Evolutionary conservation across 2,329 filamentous ascomycete species (phyloP).

Genomic region (Trichoderma sp.): DNA sequence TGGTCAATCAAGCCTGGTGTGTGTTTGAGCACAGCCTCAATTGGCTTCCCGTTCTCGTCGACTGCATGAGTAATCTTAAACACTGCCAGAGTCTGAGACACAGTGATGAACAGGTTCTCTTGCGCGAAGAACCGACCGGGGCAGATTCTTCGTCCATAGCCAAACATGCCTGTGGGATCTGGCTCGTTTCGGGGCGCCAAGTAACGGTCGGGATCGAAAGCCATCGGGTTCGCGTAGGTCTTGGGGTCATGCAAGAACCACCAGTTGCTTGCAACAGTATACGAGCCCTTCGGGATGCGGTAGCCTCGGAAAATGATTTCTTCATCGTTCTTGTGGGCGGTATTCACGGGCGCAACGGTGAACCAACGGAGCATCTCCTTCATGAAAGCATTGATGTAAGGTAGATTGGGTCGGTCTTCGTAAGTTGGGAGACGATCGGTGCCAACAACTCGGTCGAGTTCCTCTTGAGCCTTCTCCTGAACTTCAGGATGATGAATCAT

Average conservation of each 20-base stretch:
- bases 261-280: background rate
- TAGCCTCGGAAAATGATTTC: constrained; percentile 1
- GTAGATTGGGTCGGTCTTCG: constrained; percentile 19
- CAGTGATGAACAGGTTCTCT: constrained; percentile 30
- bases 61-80: constrained; percentile 40
- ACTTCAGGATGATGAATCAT: background rate
- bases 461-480: background rate
- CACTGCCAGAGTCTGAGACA: constrained; percentile 43
- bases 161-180: constrained; percentile 27
- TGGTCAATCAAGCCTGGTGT: constrained; percentile 24
- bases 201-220: constrained; percentile 7
- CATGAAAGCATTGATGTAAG: constrained; percentile 24
- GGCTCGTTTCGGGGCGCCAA: constrained; percentile 4
- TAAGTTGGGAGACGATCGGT: background rate
- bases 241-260: background rate
- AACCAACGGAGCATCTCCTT: constrained; percentile 27
- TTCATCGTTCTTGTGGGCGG: background rate
- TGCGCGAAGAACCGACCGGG: constrained; percentile 35
- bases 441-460: background rate
- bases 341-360: background rate
- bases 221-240: background rate
- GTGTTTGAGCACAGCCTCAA: constrained; percentile 22
- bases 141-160: constrained; percentile 37
- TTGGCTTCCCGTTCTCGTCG: constrained; percentile 22
- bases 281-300: background rate